Evolutionary conservation across 2,329 filamentous ascomycete species (phyloP), one percentile per base, ranked within the genome.

Genomic region (Alternaria gaisen): DNA sequence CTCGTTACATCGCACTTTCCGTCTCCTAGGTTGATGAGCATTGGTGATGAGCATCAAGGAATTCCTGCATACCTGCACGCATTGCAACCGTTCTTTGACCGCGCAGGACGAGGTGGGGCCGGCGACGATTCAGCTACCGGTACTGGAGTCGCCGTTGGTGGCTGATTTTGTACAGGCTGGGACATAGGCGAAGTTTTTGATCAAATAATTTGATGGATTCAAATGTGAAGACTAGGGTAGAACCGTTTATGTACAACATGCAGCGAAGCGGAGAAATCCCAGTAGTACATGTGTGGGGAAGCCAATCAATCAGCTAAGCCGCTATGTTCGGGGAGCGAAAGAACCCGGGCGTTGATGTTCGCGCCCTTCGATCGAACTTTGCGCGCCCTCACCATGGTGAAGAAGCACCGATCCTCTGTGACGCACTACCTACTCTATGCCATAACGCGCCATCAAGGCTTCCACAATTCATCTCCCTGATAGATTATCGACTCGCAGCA

Each of bases 1-100:
- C 74, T 86, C 84, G 66, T 86, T 83, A 70, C 84, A 87, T 65
- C 84, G 81, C 65, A 85, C 85, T 74, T 86, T 86, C 61, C 83
- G 80, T 38, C 83, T 82, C 63, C 83, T 84, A 32, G 10, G 30
- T 28, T 30, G 22, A 50, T 67, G 24, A 72, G 62, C 41, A 40
- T 38, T 36, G 22, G n/a, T 42, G 52, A 41, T 9, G 41, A 44
- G 26, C 11, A 41, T 28, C n/a, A 7, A 28, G 16, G 47, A 3
- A 12, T 11, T 43, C 9, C 11, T 6, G 61, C 55, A 32, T 52
- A 73, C 71, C 72, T 65, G 63, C 73, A 74, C 12, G 71, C 70
- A 65, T 74, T 74, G 61, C 72, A 76, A 18, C 71, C 73, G 60
- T 74, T 74, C 50, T 73, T 75, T 10, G 71, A 73, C 8, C 73